Conservation (phyloP, 2,329 filamentous ascomycete genomes). For the Arthrinium phaeospermum region DNA sequence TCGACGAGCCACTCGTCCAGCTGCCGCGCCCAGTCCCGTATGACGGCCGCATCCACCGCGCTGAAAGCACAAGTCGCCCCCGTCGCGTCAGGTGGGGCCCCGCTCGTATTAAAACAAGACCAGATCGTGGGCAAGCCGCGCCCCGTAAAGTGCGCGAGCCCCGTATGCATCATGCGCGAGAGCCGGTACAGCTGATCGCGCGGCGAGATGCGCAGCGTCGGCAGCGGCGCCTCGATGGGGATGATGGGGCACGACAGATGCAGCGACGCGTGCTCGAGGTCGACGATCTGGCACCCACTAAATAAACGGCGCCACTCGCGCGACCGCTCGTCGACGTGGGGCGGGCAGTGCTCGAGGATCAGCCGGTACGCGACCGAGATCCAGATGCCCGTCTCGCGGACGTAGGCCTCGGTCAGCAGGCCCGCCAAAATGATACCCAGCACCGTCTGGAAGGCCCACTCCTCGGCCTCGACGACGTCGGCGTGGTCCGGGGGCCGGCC, state of each 20-base stretch:
- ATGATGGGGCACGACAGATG: constrained; percentile 48
- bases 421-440: constrained; percentile 48
- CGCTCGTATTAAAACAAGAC: constrained; percentile 43
- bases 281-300: constrained; percentile 46
- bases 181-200: constrained; percentile 48
- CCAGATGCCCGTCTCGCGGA: constrained; percentile 49
- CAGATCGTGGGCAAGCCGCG: constrained; percentile 49
- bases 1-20: constrained; percentile 49
- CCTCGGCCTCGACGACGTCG: constrained; percentile 35
- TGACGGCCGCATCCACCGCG: constrained; percentile 46
- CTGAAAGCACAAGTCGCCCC: constrained; percentile 40
- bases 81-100: constrained; percentile 25
- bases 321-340: constrained; percentile 43
- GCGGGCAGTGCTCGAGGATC: constrained; percentile 47
- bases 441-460: constrained; percentile 50
- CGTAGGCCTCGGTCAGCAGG: constrained; percentile 48
- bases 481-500: constrained; percentile 31
- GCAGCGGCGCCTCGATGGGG: constrained; percentile 45
- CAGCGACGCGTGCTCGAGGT: constrained; percentile 50
- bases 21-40: constrained; percentile 48
- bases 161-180: constrained; percentile 52
- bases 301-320: constrained; percentile 48
- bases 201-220: constrained; percentile 42
- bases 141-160: constrained; percentile 48
- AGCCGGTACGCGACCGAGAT: constrained; percentile 49